Evolutionary conservation across 75 land plant genomes (phyloP), one percentile per base, ranked within the genome.

Genomic region (Azolla pinnata): DNA sequence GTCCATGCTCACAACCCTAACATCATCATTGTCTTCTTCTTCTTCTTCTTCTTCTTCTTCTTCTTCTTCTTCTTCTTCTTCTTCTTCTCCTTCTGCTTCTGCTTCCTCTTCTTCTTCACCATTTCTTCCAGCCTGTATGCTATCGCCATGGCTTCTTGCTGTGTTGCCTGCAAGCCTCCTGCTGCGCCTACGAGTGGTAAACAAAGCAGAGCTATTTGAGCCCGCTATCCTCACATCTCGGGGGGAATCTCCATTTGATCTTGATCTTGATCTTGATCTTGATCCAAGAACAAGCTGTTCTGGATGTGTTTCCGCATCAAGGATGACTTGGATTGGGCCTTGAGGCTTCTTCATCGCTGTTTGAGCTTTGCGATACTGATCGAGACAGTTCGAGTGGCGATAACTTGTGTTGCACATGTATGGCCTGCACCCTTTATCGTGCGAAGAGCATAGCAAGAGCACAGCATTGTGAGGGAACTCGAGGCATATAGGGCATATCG

Each of bases 391-490:
- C 44, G 90, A 83, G 62, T 86, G 90, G 59, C 87, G 62, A 58
- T 86, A 83, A 62, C 90, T 86, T 56, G 90, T 83, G 59, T 85
- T 81, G 38, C 90, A 86, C 30, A 86, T 86, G 62, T 77, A 86
- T 27, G 86, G 68, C 26, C 79, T 61, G 64, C 90, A 86, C 4
- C 90, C 90, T 31, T 83, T 83, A 18, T 80, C 79, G 61, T 71
- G 61, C 1, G 90, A 83, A 50, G 75, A 75, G 69, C 90, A 86
- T 0, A 80, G 46, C 46, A 86, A 75, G 16, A 86, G 81, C 52
- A 86, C 87, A 51, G 90, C 90, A 80, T 86, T 86, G 53, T 86
- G 90, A 25, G 90, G 90, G 57, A 71, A 68, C 52, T 86, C 90
- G 81, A 86, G 80, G 72, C 90, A 86, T 57, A 86, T 86, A 1